Conservation (phyloP, 169 alveolate species). For the Plasmodium inui region DNA sequence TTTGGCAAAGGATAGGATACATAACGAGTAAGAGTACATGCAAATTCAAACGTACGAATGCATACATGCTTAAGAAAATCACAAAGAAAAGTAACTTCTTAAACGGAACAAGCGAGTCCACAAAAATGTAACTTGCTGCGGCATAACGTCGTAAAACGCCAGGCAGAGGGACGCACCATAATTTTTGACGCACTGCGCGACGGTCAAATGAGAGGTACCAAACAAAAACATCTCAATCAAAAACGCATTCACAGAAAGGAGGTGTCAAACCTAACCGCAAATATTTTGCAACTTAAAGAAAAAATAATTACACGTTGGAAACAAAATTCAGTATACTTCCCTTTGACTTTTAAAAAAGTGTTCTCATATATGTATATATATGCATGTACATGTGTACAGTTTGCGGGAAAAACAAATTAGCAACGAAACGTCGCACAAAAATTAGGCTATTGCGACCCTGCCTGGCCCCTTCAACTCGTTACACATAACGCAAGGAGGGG, state of each 20-base stretch:
- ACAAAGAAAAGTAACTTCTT: not conserved
- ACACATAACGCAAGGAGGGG: not conserved
- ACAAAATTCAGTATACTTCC: not conserved
- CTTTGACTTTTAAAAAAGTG: not conserved
- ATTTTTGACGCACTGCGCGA: not conserved
- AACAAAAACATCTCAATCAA: not conserved
- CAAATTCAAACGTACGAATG: not conserved
- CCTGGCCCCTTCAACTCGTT: not conserved
- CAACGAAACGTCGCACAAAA: not conserved
- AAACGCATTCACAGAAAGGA: not conserved
- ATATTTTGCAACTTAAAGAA: not conserved
- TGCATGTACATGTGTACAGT: conserved; percentile 1
- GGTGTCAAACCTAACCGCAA: not conserved
- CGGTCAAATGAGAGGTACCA: not conserved
- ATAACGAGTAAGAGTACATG: not conserved
- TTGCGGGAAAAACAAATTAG: not conserved
- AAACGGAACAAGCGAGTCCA: not conserved
- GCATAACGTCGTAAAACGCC: not conserved
- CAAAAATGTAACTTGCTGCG: not conserved
- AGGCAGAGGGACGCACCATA: not conserved
- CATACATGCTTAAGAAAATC: not conserved
- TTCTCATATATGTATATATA: not conserved
- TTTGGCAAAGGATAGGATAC: not conserved
- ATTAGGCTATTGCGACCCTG: not conserved
- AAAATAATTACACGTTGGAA: not conserved